A percentile compares a stretch with the other conserved stretches of the same genome.
Conservation (phyloP, 129 eudicot genomes). For the Artemisia tridentata region DNA sequence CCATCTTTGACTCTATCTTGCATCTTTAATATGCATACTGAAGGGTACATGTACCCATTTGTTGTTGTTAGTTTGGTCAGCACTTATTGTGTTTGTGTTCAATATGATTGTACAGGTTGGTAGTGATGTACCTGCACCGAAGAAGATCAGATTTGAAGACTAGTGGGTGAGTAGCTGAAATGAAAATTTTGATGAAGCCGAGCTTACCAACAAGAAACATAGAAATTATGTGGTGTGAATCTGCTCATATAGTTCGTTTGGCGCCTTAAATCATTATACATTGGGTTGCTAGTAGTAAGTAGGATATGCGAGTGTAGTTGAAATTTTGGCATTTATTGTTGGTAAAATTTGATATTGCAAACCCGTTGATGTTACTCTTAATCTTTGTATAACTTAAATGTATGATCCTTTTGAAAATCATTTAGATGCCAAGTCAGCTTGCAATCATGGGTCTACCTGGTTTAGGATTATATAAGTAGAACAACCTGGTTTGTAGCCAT, state of each 20-base stretch:
- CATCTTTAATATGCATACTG: not conserved
- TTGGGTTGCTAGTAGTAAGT: not conserved
- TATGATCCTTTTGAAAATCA: not conserved
- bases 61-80: not conserved
- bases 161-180: not conserved
- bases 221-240: not conserved
- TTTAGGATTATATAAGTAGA: too few relatives aligned
- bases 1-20: too few relatives aligned
- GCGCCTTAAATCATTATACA: not conserved
- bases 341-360: not conserved
- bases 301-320: not conserved
- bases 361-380: constrained; percentile 4
- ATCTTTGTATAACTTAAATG: not conserved
- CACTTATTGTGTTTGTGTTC: not conserved
- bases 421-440: not conserved
- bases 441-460: too few relatives aligned
- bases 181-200: not conserved
- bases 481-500: too few relatives aligned
- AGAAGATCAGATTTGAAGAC: constrained; percentile 57
- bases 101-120: constrained; percentile 51
- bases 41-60: not conserved
- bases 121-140: constrained; percentile 40
- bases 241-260: not conserved
- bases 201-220: not conserved
- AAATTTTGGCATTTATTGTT: constrained; percentile 10